Conservation (phyloP, 2,329 filamentous ascomycete species). For the Tolypocladium sp. region DNA sequence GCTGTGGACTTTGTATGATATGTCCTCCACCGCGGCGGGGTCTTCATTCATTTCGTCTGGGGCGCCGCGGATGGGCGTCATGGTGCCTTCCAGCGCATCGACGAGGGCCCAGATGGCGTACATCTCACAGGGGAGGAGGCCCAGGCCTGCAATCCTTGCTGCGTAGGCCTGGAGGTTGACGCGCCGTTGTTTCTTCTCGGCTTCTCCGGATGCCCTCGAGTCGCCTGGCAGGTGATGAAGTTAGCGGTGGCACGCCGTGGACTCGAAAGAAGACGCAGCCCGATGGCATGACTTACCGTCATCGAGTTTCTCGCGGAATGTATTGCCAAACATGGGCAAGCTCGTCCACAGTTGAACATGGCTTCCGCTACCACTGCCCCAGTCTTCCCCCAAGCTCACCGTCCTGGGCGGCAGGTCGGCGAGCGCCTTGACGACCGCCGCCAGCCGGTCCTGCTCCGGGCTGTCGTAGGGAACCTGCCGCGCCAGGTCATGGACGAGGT, state of each 20-base stretch:
- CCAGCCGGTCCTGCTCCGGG: constrained; percentile 7
- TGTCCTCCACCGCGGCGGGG: constrained; percentile 1
- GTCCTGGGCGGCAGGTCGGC: constrained; percentile 1
- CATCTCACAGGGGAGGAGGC: not conserved
- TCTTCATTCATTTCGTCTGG: constrained; percentile 7
- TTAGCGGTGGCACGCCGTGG: not conserved
- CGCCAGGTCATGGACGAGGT: constrained; percentile 10
- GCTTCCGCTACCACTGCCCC: not conserved
- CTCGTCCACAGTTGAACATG: constrained; percentile 2
- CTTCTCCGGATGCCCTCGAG: not conserved
- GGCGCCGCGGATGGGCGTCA: constrained; percentile 6
- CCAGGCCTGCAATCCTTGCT: constrained; percentile 3
- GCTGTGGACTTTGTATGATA: constrained; percentile 3
- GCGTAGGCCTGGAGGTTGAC: not conserved
- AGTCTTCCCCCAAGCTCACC: not conserved
- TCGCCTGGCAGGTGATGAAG: not conserved
- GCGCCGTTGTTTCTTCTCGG: not conserved
- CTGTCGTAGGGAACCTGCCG: constrained; percentile 10
- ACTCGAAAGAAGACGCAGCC: no score
- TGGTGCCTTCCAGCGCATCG: constrained; percentile 7
- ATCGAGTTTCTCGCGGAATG: not conserved
- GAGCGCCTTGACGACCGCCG: constrained; percentile 3
- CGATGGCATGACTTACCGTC: not conserved
- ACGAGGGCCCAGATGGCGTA: constrained; percentile 9
- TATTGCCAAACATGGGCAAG: constrained; percentile 3